Evolutionary conservation across 2,329 filamentous ascomycete species (phyloP), one percentile per base, ranked within the genome.

Genomic region (Akanthomyces muscarius): DNA sequence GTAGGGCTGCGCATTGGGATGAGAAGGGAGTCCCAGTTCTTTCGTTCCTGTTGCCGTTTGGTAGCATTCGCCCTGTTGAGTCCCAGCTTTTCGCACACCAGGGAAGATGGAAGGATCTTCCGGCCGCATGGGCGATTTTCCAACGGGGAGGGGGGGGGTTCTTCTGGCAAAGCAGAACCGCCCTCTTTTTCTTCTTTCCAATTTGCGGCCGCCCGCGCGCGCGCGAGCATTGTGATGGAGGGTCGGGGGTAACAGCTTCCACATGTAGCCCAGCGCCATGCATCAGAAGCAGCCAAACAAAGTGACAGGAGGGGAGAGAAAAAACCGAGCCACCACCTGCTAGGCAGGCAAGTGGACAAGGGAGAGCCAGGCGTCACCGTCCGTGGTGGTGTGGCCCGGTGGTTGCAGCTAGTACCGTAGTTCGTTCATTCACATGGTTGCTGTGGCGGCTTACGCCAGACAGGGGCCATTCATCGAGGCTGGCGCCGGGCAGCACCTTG

Each of bases 361-460:
- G 25, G 14, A 6, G 2, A 51, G 45, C 45, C 5, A 8, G 23
- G 38, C 47, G 57, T 61, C 48, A 45, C 47, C 33, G 36, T 61
- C 25, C 47, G 2, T 47, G 44, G 44, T 53, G 57, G 57, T 53
- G 57, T 61, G 54, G 42, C 21, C 52, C 52, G 23, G 7, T 21
- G 28, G 28, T 30, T 18, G 25, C 30, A 52, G 38, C 33, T 60
- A 60, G 58, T 42, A 61, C 58, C 50, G 36, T n/a, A 23, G 25
- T 50, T 61, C 58, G 48, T 61, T 61, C 58, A 47, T 53, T 53
- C 28, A 53, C n/a, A 45, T 38, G 42, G 38, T 30, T 42, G 25
- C 48, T 50, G 58, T 61, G 58, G 58, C 58, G 58, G 58, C 58
- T 61, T 61, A 61, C 58, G 50, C 23, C 25, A 11, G 21, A 36